A percentile compares a stretch with the other conserved stretches of the same genome.
Conservation (phyloP, 371 early-diverging fungal genomes). For the Saksenaea vasiformis region DNA sequence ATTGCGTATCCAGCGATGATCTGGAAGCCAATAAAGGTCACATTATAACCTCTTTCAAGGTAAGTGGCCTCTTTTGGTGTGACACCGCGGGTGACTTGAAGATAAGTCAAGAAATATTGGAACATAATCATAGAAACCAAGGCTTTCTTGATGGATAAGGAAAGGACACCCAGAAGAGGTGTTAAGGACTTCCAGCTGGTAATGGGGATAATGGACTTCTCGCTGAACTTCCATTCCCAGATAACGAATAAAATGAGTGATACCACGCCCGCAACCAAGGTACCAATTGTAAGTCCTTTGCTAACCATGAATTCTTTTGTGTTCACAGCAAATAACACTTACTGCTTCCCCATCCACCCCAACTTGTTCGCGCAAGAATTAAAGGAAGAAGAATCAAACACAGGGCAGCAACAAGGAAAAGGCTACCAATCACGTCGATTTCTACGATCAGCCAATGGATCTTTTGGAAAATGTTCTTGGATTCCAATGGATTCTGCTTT, state of each 20-base stretch:
- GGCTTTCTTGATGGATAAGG: conserved; percentile 8
- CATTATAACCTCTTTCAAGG: conserved; percentile 44
- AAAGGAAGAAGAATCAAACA: conserved; percentile 41
- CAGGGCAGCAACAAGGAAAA: conserved; percentile 38
- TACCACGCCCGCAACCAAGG: conserved; percentile 30
- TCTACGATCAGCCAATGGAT: conserved; percentile 35
- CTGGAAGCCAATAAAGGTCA: conserved; percentile 34
- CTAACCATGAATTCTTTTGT: no score
- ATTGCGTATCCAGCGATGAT: conserved; percentile 31
- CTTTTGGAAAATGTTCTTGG: conserved; percentile 4
- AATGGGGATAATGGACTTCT: conserved; percentile 43
- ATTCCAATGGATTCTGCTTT: conserved; percentile 6
- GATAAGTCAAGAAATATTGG: conserved; percentile 38
- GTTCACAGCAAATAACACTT: background rate
- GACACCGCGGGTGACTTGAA: conserved; percentile 41
- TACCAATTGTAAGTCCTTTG: conserved; percentile 20
- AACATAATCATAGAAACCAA: conserved; percentile 33
- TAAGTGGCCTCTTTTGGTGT: conserved; percentile 20
- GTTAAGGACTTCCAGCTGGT: conserved; percentile 38
- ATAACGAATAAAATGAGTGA: conserved; percentile 23
- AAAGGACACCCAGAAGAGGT: conserved; percentile 39
- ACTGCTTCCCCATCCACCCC: conserved; percentile 41
- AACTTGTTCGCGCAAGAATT: conserved; percentile 35
- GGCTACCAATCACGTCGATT: conserved; percentile 46
- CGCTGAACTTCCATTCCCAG: conserved; percentile 39